Percentiles rank a stretch among this genome's conserved stretches.
These are phyloP conservation scores for Paramecium octaurelia DNA, from an alignment of 73 alveolate genomes.

Conservation along the genomic window DNA sequence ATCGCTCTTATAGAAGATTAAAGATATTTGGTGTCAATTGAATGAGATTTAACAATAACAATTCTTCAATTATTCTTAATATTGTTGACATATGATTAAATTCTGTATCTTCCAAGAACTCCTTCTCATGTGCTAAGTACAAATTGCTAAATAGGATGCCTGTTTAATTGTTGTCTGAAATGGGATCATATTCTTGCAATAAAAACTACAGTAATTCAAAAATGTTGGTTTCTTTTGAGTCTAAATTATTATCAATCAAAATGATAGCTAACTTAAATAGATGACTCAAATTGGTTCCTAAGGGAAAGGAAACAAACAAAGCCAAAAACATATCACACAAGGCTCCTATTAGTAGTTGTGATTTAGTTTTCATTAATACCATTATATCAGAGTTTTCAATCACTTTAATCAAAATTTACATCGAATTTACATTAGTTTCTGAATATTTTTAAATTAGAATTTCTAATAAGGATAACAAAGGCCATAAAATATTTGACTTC, in stretches of 20 bases:
- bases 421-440: not conserved
- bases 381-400: not conserved
- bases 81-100: not conserved
- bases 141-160: not conserved
- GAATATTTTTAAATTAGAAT: not conserved
- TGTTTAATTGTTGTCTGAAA: not conserved
- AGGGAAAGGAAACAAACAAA: not conserved
- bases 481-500: slow-evolving; percentile 24
- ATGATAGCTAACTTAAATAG: not conserved
- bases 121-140: not conserved
- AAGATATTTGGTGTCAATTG: not conserved
- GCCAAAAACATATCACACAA: not conserved
- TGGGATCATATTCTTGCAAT: slow-evolving; percentile 3
- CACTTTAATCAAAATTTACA: not conserved
- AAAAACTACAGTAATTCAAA: not conserved
- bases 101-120: not conserved
- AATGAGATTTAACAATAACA: not conserved
- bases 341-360: not conserved
- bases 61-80: not conserved
- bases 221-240: not conserved
- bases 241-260: not conserved
- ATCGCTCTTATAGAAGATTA: not conserved
- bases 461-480: not conserved
- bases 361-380: not conserved
- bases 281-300: not conserved